Base-by-base conservation (phyloP, 352 stramenopile genomes). In the Peronospora farinosa region DNA sequence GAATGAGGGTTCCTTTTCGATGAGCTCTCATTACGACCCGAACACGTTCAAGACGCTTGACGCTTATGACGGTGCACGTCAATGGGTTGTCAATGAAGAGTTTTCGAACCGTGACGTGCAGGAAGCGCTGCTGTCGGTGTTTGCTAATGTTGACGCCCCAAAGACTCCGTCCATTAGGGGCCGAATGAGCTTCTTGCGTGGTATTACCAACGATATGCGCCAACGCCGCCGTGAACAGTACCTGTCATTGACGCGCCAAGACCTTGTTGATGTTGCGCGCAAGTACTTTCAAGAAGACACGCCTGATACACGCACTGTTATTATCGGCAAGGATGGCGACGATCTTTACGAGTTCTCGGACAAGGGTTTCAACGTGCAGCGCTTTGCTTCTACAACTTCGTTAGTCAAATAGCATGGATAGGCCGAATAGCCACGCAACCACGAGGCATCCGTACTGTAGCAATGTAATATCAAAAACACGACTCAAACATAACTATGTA, bases 21-120 rank as follows among this genome's bases (percentile, higher is more conserved):
- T 92, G 57, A 87, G 69, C 57, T 92, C 82, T 36, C 78, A 91
- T 62, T 92, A 88, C 60, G 82, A 92, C 43, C 82, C 82, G 7
- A 88, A 92, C 69, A 91, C 79, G 44, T 72, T 71, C 45, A 68
- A 79, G 63, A 92, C 82, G 44, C 67, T 92, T 13, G 67, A 84
- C 4, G 79, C 77, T 9, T 92, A 88, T 61, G 64, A 74, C 2
- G 63, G 76, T 25, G 75, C 79, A 13, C 61, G 72, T 32, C 23
- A 44, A 15, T 92, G 75, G 70, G 78, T 76, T 0, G 41, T 64
- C 8, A 52, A 59, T 47, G 82, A 76, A 31, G 43, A 54, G 10
- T 92, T 91, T 54, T 76, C 67, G 23, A 70, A 86, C 36, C 77
- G 76, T 16, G 82, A 92, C 50, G 63, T 92, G 8, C 71, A 90